Evolutionary conservation across 805 yeast species (phyloP), one percentile per base, ranked within the genome.

Genomic region (Starmerella stigmatis): DNA sequence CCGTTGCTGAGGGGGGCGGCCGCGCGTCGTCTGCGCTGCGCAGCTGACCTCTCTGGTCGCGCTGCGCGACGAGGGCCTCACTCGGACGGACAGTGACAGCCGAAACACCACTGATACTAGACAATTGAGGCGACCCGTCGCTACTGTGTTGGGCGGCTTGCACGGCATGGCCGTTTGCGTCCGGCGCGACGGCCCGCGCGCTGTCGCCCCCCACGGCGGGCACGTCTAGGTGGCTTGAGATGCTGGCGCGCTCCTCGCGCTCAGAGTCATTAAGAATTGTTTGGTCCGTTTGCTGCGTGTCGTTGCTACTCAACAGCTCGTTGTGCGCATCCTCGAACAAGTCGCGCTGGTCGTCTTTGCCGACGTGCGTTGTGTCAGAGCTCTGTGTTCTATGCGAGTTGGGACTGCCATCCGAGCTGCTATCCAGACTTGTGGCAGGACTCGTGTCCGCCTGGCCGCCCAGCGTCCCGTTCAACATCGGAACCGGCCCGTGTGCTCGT

Each of bases 311-410:
- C 10, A 10, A 6, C 9, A 25, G 11, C 21, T 36, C 23, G 21
- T n/a, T 5, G n/a, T n/a, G 30, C 30, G 40, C 30, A 8, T 15
- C 6, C 12, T 16, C 27, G 19, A 16, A 34, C 19, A 27, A 21
- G 16, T 34, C 40, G 26, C 29, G 40, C 22, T 15, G 30, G 6
- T 15, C 40, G 5, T 23, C 15, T n/a, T 36, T 25, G 22, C 22
- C 40, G 40, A 36, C 23, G 9, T 36, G 40, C 30, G 40, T 36
- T 3, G 40, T 21, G 11, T 36, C 40, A 4, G 40, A 36, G 4
- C 30, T 21, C 11, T 36, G 40, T 5, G 40, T 20, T 11, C 25
- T 13, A 15, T 36, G 40, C 8, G 40, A 36, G 15, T 36, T 36
- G 10, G 40, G 40, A 22, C 40, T 36, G 11, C 30, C 40, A 7